Evolutionary conservation across 805 yeast species (phyloP), one percentile per base, ranked within the genome.

Genomic region (Myxozyma sirexii): DNA sequence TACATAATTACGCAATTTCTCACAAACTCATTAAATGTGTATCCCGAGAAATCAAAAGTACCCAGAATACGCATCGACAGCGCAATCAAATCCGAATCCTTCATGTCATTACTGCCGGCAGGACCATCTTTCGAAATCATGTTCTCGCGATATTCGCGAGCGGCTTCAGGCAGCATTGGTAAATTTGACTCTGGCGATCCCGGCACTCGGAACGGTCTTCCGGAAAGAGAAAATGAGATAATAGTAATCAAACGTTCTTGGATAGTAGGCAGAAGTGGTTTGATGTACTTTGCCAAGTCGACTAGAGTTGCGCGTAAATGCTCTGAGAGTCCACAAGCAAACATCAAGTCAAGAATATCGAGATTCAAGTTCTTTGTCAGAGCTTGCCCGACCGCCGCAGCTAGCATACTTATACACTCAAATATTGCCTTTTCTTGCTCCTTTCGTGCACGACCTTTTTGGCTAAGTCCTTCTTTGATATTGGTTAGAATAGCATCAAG

Each of bases 341-440:
- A 80, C 75, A 93, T 82, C 74, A 88, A 79, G 65, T 87, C 92
- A 53, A 93, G 75, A 23, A 93, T 80, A 68, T 90, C 96, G 62
- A 86, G 82, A 64, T 90, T 92, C 56, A 94, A 76, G 71, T 90
- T 91, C 70, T 93, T 94, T 0, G 97, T 89, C 57, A 93, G 77
- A 0, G 97, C 96, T 12, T 97, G 96, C 0, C 97, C 97, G 15
- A 93, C 90, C 0, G 98, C 93, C 26, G 81, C 80, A 0, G 97
- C 92, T 38, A 94, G 75, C 74, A 90, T 88, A 0, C 96, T 90
- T 45, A 93, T 80, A 71, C 98, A 94, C 67, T 88, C 89, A 69
- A 92, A 93, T 21, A 93, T 83, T 0, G 96, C 91, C 0, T 89
- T 87, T 65, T 90, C 96, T 45, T 87, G 84, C 50, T 87, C 91